Conservation (phyloP, 1,284 basidiomycete genomes). For the Rhodotorula sp. region DNA sequence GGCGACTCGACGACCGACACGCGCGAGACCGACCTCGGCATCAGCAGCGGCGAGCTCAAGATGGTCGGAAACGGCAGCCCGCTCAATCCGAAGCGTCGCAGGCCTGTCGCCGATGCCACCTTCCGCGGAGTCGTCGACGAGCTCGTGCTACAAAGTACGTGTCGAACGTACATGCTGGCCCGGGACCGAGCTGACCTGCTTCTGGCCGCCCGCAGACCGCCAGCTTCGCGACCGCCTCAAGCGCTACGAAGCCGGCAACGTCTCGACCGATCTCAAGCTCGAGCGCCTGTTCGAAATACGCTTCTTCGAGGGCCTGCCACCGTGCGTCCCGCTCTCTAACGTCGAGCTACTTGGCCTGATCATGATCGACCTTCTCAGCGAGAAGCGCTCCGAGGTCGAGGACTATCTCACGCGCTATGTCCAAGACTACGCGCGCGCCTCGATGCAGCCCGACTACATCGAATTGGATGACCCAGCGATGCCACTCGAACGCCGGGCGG, state of each 20-base stretch:
- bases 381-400: constrained; percentile 31
- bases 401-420: constrained; percentile 33
- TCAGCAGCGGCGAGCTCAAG: constrained; percentile 7
- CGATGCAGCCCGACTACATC: not conserved
- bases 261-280: constrained; percentile 31
- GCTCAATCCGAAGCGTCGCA: not conserved
- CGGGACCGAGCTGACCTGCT: not conserved
- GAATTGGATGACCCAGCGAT: too few species aligned
- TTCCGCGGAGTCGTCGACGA: constrained; percentile 38
- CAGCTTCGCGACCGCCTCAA: constrained; percentile 26
- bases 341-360: not conserved
- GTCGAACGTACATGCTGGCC: not conserved
- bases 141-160: constrained; percentile 35
- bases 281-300: constrained; percentile 39
- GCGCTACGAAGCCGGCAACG: constrained; percentile 30
- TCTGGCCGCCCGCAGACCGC: constrained; percentile 15
- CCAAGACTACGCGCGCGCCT: constrained; percentile 4
- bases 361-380: not conserved
- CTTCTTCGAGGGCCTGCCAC: constrained; percentile 31
- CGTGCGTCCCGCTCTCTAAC: constrained; percentile 7
- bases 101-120: constrained; percentile 14
- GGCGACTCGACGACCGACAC: constrained; percentile 18
- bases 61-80: not conserved
- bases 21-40: constrained; percentile 22
- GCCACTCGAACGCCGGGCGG: not conserved